phyloP scores from a whole-genome alignment of 2,329 filamentous ascomycete genomes.

The Parastagonospora avenae region DNA sequence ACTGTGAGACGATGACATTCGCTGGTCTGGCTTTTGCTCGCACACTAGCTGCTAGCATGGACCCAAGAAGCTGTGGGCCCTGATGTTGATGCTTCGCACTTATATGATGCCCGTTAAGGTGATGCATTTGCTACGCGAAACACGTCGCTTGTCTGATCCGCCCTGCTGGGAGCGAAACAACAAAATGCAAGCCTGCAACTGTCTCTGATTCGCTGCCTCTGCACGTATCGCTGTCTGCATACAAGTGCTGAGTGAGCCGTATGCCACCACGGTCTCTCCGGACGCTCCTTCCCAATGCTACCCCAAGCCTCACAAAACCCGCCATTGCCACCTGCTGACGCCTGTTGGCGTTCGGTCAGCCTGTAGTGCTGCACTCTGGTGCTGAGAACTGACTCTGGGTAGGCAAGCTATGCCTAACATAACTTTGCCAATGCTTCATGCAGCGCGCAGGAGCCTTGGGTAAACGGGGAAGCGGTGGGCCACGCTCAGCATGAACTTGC shows the following conservation, averaged over 20 bases:
- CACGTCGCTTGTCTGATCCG: constrained; percentile 7
- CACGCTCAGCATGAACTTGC: too few species aligned
- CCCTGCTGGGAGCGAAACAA: not conserved
- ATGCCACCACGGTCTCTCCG: constrained; percentile 3
- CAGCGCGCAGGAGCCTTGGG: too few species aligned
- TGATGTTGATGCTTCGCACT: not conserved
- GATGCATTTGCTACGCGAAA: constrained; percentile 8
- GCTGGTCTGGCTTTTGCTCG: constrained; percentile 3
- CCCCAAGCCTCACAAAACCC: not conserved
- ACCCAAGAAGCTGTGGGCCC: not conserved
- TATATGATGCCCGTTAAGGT: constrained; percentile 3
- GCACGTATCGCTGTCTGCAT: not conserved
- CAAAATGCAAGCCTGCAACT: not conserved
- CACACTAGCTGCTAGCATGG: not conserved
- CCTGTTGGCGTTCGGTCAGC: not conserved
- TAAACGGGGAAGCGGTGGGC: too few species aligned
- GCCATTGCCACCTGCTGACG: not conserved
- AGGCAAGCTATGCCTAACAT: too few species aligned
- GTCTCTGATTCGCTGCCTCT: not conserved
- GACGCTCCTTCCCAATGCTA: constrained; percentile 1
- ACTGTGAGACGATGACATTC: constrained; percentile 1
- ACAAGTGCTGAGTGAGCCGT: constrained; percentile 7
- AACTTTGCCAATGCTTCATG: too few species aligned
- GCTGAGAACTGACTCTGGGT: too few species aligned
- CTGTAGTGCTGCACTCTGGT: not conserved